Evolutionary conservation across 306 rosid species (phyloP).

Genomic region (Corylus americana): DNA sequence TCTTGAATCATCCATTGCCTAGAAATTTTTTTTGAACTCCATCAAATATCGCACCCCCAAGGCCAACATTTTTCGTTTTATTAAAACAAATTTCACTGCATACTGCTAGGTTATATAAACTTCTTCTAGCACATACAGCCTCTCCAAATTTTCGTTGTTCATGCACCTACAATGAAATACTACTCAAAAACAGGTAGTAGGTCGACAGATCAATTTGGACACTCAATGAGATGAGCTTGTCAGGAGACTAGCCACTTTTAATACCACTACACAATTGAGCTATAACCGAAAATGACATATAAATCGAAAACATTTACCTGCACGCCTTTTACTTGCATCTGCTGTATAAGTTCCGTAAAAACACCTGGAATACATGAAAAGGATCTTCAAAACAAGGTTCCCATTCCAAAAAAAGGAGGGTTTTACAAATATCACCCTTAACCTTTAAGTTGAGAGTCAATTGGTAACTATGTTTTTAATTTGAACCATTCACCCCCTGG

Average conservation of each 20-base stretch:
- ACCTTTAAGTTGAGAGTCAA: too few relatives aligned
- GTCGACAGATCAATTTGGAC: background rate
- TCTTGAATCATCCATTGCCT: too few relatives aligned
- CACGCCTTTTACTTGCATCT: constrained; percentile 97
- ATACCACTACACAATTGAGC: background rate
- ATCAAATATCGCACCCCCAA: too few relatives aligned
- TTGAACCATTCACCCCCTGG: too few relatives aligned
- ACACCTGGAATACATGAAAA: constrained; percentile 62
- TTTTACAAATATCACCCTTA: too few relatives aligned
- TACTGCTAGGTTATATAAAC: too few relatives aligned
- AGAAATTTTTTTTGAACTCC: too few relatives aligned
- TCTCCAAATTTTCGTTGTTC: background rate
- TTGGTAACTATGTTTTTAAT: too few relatives aligned
- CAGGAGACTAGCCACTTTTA: background rate
- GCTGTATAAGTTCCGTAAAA: constrained; percentile 96
- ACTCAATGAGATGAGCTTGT: background rate
- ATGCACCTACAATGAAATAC: background rate
- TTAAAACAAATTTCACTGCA: too few relatives aligned
- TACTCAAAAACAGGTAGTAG: background rate
- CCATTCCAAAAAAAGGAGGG: constrained; percentile 4
- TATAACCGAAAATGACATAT: background rate
- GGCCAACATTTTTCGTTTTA: too few relatives aligned
- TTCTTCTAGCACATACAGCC: background rate
- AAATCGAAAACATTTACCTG: constrained; percentile 57
- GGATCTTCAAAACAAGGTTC: constrained; percentile 19